Evolutionary conservation across 2,329 filamentous ascomycete genomes (phyloP).

Genomic region (Epichloe scottii): DNA sequence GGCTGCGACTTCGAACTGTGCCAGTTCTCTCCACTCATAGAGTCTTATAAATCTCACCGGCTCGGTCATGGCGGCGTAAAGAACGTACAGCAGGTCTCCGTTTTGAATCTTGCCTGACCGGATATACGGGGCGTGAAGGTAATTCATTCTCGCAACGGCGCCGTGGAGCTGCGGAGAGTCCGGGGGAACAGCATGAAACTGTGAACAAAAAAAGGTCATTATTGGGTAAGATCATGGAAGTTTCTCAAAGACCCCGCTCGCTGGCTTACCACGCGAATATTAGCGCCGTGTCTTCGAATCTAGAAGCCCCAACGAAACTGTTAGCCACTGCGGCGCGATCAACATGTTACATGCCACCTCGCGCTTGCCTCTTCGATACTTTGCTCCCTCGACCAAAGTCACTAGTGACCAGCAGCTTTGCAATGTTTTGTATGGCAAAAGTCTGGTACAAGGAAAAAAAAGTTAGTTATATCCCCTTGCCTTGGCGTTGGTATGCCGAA

Average conservation of each 20-base stretch:
- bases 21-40: constrained; percentile 60
- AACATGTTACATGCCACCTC: neutral
- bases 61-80: constrained; percentile 50
- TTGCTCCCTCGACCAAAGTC: constrained; percentile 20
- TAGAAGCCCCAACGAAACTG: constrained; percentile 6
- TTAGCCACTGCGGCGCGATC: too few species aligned
- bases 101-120: constrained; percentile 24
- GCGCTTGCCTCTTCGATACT: constrained; percentile 23
- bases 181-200: constrained; percentile 20
- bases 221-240: too few species aligned
- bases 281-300: constrained; percentile 29
- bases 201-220: neutral
- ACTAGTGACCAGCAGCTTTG: constrained; percentile 24
- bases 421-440: constrained; percentile 26
- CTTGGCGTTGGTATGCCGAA: too few species aligned
- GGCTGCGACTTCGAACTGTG: constrained; percentile 55
- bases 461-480: neutral
- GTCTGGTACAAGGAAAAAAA: constrained; percentile 17
- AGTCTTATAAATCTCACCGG: constrained; percentile 48
- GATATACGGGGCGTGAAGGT: constrained; percentile 24
- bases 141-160: constrained; percentile 27
- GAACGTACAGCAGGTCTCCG: constrained; percentile 26
- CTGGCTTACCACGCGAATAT: constrained; percentile 23
- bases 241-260: too few species aligned
- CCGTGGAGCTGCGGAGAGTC: constrained; percentile 19